Conservation (phyloP, 2,329 filamentous ascomycete genomes). For the Monilinia polystroma region DNA sequence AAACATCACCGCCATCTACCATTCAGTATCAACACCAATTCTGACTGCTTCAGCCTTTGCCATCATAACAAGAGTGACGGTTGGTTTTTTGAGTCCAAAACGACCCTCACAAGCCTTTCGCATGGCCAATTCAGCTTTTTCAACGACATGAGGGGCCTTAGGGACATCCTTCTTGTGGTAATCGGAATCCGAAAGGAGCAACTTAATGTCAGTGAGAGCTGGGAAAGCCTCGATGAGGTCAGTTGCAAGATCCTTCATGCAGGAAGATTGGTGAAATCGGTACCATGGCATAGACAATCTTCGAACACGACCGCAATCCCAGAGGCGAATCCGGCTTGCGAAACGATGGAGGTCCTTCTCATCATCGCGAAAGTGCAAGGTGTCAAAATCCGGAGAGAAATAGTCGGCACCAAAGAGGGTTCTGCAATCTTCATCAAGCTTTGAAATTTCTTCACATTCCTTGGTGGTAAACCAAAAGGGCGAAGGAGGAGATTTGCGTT, state of each 20-base stretch:
- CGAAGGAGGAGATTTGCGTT: background rate
- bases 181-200: background rate
- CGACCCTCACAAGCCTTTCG: background rate
- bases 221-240: background rate
- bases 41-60: background rate
- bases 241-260: background rate
- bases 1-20: background rate
- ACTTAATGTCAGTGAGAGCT: background rate
- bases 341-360: background rate
- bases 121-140: background rate
- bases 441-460: background rate
- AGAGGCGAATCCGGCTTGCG: background rate
- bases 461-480: constrained; percentile 9
- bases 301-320: background rate
- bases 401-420: constrained; percentile 6
- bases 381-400: constrained; percentile 9
- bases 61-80: background rate
- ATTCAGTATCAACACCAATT: background rate
- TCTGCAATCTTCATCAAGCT: background rate
- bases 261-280: background rate
- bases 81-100: background rate
- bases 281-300: constrained; percentile 1
- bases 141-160: background rate
- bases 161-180: background rate
- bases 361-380: constrained; percentile 3